phyloP scores from a whole-genome alignment of 257 asterid species.

The Przewalskia tangutica region DNA sequence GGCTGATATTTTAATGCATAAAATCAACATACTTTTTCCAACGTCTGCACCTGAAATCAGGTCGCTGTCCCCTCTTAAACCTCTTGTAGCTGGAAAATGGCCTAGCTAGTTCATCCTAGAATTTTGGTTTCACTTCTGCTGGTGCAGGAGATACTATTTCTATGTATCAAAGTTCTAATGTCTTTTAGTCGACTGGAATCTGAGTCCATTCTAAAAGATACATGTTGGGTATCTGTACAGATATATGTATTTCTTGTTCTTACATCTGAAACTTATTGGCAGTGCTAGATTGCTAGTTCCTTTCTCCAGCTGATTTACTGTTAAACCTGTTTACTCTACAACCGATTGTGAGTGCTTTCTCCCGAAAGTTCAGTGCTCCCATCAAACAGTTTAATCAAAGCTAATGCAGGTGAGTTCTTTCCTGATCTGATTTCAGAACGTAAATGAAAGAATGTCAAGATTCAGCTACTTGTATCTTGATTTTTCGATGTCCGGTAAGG shows the following conservation, averaged over 20 bases:
- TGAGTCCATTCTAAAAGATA: not conserved
- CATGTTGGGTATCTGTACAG: not conserved
- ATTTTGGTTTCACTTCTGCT: not conserved
- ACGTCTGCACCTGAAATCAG: constrained; percentile 97
- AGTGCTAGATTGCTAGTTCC: not conserved
- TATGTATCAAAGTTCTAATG: not conserved
- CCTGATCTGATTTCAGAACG: not conserved
- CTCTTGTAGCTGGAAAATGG: constrained; percentile 39
- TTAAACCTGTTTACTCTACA: not conserved
- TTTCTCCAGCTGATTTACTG: not conserved
- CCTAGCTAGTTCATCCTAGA: not conserved
- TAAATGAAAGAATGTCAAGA: not conserved
- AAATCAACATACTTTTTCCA: constrained; percentile 74
- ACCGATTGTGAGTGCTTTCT: not conserved
- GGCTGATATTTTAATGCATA: constrained; percentile 93
- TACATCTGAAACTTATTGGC: not conserved
- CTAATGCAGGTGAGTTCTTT: not conserved
- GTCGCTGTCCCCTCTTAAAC: constrained; percentile 82
- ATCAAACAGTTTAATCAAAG: not conserved
- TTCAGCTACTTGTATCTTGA: not conserved
- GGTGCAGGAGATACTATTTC: not conserved
- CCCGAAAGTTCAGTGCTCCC: not conserved
- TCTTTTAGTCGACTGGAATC: not conserved
- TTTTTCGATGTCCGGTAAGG: not conserved
- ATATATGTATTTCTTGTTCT: not conserved